phyloP scores from a whole-genome alignment of 2,329 filamentous ascomycete species.

The Sclerotinia trifoliorum region DNA sequence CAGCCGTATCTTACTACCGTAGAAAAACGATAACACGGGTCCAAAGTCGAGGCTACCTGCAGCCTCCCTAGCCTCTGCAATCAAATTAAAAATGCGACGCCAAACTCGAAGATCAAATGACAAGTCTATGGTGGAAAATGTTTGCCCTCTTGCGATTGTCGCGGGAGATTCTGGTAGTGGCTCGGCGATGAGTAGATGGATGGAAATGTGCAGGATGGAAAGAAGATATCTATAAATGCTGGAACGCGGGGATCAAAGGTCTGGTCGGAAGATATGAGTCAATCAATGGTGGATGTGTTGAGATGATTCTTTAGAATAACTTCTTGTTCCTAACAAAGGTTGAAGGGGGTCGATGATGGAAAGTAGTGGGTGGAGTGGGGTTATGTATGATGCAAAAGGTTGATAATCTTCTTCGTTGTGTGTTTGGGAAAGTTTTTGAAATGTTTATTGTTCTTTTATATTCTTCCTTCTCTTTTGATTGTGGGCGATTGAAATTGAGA shows the following conservation, averaged over 20 bases:
- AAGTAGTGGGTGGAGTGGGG: slow-evolving; percentile 16
- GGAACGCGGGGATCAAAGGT: slow-evolving; percentile 16
- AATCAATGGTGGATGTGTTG: slow-evolving; percentile 30
- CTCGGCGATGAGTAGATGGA: slow-evolving; percentile 24
- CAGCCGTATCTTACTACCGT: slow-evolving; percentile 5
- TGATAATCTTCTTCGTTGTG: slow-evolving; percentile 7
- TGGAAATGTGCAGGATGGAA: slow-evolving; percentile 24
- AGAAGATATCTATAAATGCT: slow-evolving; percentile 30
- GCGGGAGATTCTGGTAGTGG: slow-evolving; percentile 29
- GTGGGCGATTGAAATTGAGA: background rate
- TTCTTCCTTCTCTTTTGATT: no score
- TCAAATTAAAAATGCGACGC: slow-evolving; percentile 23
- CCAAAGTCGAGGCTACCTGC: slow-evolving; percentile 36
- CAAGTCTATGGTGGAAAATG: slow-evolving; percentile 2
- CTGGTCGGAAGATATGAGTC: slow-evolving; percentile 31
- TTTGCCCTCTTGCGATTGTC: slow-evolving; percentile 23
- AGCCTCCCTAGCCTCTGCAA: slow-evolving; percentile 36
- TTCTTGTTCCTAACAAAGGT: slow-evolving; percentile 35
- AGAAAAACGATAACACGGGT: slow-evolving; percentile 14
- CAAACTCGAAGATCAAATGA: slow-evolving; percentile 25
- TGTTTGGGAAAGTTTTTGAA: background rate
- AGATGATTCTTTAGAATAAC: slow-evolving; percentile 28
- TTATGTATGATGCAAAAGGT: slow-evolving; percentile 16
- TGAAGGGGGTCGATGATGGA: slow-evolving; percentile 26
- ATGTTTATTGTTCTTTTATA: background rate